Conservation (phyloP, 352 stramenopile genomes). For the Phytopythium chamaehyphon region DNA sequence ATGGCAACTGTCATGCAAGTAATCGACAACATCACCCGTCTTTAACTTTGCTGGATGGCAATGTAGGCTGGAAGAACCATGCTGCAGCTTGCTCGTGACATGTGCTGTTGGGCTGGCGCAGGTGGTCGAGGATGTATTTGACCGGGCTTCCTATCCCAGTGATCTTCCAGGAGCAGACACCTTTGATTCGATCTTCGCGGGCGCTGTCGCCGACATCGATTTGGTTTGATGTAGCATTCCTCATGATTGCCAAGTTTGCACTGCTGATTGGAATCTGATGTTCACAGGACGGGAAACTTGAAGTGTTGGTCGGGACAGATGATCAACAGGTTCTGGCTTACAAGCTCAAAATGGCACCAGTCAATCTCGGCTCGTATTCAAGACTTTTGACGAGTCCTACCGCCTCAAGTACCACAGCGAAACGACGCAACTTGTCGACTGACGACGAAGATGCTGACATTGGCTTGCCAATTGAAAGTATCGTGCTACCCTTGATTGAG, state of each 20-base stretch:
- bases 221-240: constrained; percentile 30
- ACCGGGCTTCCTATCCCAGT: constrained; percentile 14
- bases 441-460: constrained; percentile 1
- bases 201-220: constrained; percentile 49
- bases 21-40: too few species aligned
- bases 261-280: not conserved
- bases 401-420: not conserved
- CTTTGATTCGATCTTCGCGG: constrained; percentile 65
- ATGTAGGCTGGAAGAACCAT: not conserved
- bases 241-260: too few species aligned
- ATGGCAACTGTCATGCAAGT: not conserved
- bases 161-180: constrained; percentile 40
- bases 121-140: constrained; percentile 51
- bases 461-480: constrained; percentile 2
- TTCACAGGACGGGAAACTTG: constrained; percentile 46
- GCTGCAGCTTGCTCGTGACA: constrained; percentile 55
- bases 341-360: constrained; percentile 16
- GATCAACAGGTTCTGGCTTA: constrained; percentile 54
- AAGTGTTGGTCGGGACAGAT: constrained; percentile 64
- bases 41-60: too few species aligned
- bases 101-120: constrained; percentile 58
- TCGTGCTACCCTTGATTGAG: not conserved
- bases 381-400: not conserved
- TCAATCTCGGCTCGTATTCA: not conserved
- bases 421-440: not conserved